Evolutionary conservation across 176 grass and related monocot species (phyloP).

Genomic region (Oryza glaberrima): DNA sequence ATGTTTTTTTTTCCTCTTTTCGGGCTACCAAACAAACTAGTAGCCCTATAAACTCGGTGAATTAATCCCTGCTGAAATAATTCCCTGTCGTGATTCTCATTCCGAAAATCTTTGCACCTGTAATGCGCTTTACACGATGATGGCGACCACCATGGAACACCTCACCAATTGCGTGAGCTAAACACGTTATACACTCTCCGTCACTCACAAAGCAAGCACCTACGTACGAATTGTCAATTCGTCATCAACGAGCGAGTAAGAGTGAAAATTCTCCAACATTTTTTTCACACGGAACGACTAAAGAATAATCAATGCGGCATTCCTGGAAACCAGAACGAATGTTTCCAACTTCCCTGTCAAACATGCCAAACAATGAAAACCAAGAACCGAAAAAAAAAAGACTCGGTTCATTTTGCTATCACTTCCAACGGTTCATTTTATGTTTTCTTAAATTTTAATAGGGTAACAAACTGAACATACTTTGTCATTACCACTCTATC

Average conservation of each 20-base stretch:
- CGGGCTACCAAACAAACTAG: background rate
- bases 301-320: background rate
- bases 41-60: background rate
- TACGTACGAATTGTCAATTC: background rate
- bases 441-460: too few relatives aligned
- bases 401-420: too few relatives aligned
- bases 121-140: background rate
- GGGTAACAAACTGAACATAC: too few relatives aligned
- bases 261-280: background rate
- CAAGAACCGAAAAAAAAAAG: background rate
- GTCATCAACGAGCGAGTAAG: background rate
- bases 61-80: background rate
- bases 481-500: too few relatives aligned
- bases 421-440: too few relatives aligned
- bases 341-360: background rate
- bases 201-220: too few relatives aligned
- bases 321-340: background rate
- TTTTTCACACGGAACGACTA: background rate
- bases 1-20: background rate
- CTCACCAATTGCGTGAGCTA: background rate
- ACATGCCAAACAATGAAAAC: background rate
- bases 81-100: background rate
- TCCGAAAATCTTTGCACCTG: background rate
- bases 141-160: background rate
- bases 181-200: background rate